Percentiles rank a stretch among this genome's conserved stretches.
These are phyloP conservation scores for Ophiostoma perfectum DNA, from an alignment of 2,329 filamentous ascomycete species.

Conservation along the genomic window DNA sequence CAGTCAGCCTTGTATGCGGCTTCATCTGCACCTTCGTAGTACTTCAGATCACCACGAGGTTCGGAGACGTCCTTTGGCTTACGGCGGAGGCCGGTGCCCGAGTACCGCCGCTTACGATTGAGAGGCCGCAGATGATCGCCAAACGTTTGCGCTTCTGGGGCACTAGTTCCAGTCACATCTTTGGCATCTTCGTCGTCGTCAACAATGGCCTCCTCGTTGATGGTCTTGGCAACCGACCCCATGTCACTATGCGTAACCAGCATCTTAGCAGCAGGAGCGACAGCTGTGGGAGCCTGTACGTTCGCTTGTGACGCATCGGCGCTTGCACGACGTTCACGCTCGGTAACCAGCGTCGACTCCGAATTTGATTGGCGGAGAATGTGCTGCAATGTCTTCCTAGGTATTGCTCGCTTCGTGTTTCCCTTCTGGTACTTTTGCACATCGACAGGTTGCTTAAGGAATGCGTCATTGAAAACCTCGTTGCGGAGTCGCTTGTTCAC, in stretches of 20 bases:
- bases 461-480: constrained; percentile 88
- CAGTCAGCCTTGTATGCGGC: constrained; percentile 69
- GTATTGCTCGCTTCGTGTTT: constrained; percentile 57
- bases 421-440: constrained; percentile 69
- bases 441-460: constrained; percentile 77
- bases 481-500: constrained; percentile 84
- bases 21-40: constrained; percentile 84
- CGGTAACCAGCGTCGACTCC: constrained; percentile 36
- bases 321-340: constrained; percentile 20
- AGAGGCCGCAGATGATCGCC: constrained; percentile 38
- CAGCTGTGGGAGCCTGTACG: background rate
- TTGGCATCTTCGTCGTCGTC: constrained; percentile 33
- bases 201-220: background rate
- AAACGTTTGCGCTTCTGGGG: constrained; percentile 56
- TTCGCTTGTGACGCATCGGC: background rate
- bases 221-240: constrained; percentile 5
- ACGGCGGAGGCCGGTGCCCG: constrained; percentile 72
- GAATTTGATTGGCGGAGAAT: constrained; percentile 43
- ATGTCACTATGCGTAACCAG: constrained; percentile 23
- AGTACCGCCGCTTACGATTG: constrained; percentile 65
- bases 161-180: constrained; percentile 59
- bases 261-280: constrained; percentile 15
- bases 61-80: constrained; percentile 68
- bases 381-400: constrained; percentile 46
- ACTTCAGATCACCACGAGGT: constrained; percentile 73